Evolutionary conservation across 331 rosid genomes (phyloP), one percentile per base, ranked within the genome.

Genomic region (Ulmus americana): DNA sequence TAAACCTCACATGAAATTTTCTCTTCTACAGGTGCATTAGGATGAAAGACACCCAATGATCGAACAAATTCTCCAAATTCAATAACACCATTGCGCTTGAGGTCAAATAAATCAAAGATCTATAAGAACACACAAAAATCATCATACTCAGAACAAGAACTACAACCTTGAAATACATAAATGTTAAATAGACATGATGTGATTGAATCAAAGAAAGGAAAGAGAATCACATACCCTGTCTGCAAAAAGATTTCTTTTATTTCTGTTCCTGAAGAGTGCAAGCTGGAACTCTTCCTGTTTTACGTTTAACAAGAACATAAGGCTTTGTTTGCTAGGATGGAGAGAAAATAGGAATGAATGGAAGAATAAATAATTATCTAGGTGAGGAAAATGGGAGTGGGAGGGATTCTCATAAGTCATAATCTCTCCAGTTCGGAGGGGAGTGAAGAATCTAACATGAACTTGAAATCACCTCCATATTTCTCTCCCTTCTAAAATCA

Each of bases 61-160:
- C 95, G 79, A 63, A 92, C 98, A 71, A 92, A 92, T 70, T 89
- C 98, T 53, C 95, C 97, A 12, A 89, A 92, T 55, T 92, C 97
- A 58, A 92, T 92, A 61, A 87, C 95, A 53, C 95, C 98, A n/a
- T 92, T 92, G 68, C 71, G 79, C 80, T 92, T 92, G 15, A 82
- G 0, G 70, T 92, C 98, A 73, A 92, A 92, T 69, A 92, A 49
- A 81, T 92, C 90, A 46, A 92, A 92, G 76, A 89, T 73, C 98
- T 92, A 48, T 68, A 75, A 59, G 47, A 56, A 79, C 39, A 59
- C 53, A 39, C 61, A 61, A 70, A 49, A 6, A 54, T 55, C 56
- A 53, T 28, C 7, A 6, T 16, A 6, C 8, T 11, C n/a, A 13
- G 3, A 8, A 6, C 14, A 12, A 39, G 6, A 57, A 57, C 18